Evolutionary conservation across 495 filamentous ascomycete species (phyloP), one percentile per base, ranked within the genome.

Genomic region (Penicillium egyptiacum): DNA sequence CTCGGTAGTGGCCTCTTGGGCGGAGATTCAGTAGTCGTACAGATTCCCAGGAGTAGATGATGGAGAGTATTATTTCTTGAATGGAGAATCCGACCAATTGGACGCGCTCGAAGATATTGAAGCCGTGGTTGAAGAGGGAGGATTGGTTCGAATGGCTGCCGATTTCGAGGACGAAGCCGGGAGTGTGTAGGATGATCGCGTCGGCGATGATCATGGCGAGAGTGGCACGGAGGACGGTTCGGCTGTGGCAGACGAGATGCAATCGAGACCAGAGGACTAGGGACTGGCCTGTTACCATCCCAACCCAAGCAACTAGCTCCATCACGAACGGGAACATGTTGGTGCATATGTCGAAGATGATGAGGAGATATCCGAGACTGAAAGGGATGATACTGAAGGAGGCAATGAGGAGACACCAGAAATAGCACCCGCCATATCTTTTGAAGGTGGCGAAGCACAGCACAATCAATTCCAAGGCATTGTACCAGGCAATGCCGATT

Each of bases 191-290:
- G 48, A 82, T 47, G 23, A 81, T 41, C 4, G 67, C 76, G 64
- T 84, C 70, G 65, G 77, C 31, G 28, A 85, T 73, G 50, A 88
- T 85, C 75, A 86, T 83, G 56, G 41, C 69, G 22, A 84, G 74
- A 1, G 84, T 72, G 12, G 57, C 54, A 35, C 75, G 75, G 9
- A 86, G 70, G n/a, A 76, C 56, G 11, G 50, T 61, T 12, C 50
- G 61, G 8, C 75, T 75, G 71, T 74, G 60, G 74, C 73, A 45
- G 33, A 75, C 63, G 26, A 86, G 73, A 59, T 86, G 81, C 2
- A 88, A 73, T 33, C 85, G 80, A 4, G 84, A 87, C 72, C 81
- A 88, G 20, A 88, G 76, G 14, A 88, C 83, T 20, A 87, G 63
- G 14, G 82, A 83, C 66, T 86, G 83, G 31, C 83, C 83, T 0